Base-by-base conservation (phyloP, 1,284 basidiomycete species). In the Pisolithus thermaeus region DNA sequence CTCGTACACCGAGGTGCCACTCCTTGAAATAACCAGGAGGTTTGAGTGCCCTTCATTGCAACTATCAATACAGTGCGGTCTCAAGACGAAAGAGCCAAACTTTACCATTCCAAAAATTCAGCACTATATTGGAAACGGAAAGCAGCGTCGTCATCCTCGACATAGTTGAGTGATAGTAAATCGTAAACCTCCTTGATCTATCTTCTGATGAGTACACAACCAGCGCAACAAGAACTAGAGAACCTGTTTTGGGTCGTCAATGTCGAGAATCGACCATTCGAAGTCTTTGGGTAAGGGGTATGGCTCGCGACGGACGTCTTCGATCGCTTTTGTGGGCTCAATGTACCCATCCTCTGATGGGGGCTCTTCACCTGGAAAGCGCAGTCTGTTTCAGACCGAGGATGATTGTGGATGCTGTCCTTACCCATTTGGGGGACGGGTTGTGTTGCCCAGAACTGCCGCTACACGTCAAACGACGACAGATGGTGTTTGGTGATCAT, bases 91-190 rank as follows among this genome's bases (percentile, higher is more conserved):
- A 4, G 40, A 46, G 54, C n/a, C 25, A n/a, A 59, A 52, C 36
- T 72, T 44, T 60, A 92, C 97, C 97, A 99, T 66, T 87, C 77
- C 46, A 99, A 73, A 69, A 99, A 99, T 68, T 97, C 93, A 5
- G 93, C 85, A 41, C 87, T 90, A 66, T 99, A 99, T 64, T 92
- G 86, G 78, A 99, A 98, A 27, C 97, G 84, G 78, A 99, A 97
- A 28, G 90, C 83, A 6, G 95, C 94, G 52, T 95, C 90, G 60
- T 93, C 89, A 66, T 99, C 97, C 70, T 99, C 97, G 45, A 99
- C 95, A 60, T 99, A 99, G 71, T 99, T 92, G 11, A 86, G 77
- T 1, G 92, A 96, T 20, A 99, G 76, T 7, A 99, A 77, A 56
- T 94, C 87, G 63, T 97, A 93, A 9, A 98, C 84, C 67, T 99